Base-by-base conservation (phyloP, 352 stramenopile species). In the Pelagophyceae sp. region DNA sequence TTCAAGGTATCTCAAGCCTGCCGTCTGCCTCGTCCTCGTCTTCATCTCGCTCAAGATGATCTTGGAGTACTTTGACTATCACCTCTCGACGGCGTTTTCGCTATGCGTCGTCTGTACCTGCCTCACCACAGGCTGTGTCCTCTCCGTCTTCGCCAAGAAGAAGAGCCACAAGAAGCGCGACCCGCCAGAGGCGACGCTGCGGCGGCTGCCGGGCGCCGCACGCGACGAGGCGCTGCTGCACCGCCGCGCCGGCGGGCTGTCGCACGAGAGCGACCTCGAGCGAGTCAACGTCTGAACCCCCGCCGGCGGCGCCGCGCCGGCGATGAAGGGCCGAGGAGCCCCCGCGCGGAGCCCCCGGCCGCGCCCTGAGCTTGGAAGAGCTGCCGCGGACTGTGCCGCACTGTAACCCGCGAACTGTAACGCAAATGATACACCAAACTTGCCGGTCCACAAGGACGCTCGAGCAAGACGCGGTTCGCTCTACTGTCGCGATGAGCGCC, bases 41-140 rank as follows among this genome's bases (percentile, higher is more conserved):
- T 91, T 91, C 81, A 89, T 91, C 72, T 85, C 85, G 17, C 45
- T 61, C 20, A 91, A 90, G 80, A 88, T 91, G 83, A 84, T 90
- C 77, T 78, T 71, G 17, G 87, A 91, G 81, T 91, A 88, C 77
- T 88, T 88, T 81, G 83, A 83, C 33, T 76, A 77, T 20, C 40
- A 80, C 64, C 80, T 89, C 67, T 80, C 83, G 71, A 91, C 85
- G 2, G 79, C 85, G 51, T 33, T 84, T 60, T 84, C 85, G 19
- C 78, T 91, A 32, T 80, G 74, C 31, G 81, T 91, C 72, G 85
- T 91, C 20, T 76, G 77, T 64, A 81, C 78, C 37, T 82, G 89
- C 54, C 79, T 92, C 27, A 79, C 79, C 23, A 79, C 69, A 32
- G 86, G 86, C 37, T 78, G 90, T 32, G 82, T 63, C n/a, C 76